phyloP scores from a whole-genome alignment of 352 stramenopile genomes.

The Globisporangium recalcitrans region DNA sequence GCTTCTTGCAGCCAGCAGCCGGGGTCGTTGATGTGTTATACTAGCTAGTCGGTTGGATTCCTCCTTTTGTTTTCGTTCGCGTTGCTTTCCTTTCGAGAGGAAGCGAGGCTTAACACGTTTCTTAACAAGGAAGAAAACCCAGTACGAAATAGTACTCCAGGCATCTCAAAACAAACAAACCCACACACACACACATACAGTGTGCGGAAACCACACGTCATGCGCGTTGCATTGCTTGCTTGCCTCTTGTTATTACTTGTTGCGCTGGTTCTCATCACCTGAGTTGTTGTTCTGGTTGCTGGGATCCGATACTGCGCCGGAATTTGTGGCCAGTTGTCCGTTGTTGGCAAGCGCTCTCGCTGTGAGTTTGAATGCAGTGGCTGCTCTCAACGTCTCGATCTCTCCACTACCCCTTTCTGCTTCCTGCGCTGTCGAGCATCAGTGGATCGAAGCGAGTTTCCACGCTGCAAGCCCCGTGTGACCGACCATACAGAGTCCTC shows the following conservation, averaged over 20 bases:
- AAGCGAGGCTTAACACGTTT: conserved; percentile 26
- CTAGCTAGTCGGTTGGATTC: conserved; percentile 19
- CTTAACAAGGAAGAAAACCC: conserved; percentile 40
- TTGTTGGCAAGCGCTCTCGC: neutral
- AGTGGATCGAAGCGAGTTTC: neutral
- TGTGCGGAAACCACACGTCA: conserved; percentile 2
- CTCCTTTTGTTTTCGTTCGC: conserved; percentile 5
- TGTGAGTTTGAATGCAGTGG: neutral
- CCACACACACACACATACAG: conserved; percentile 13
- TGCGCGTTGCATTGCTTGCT: conserved; percentile 6
- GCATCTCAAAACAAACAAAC: conserved; percentile 33
- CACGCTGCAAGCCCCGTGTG: neutral
- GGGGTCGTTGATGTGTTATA: conserved; percentile 23
- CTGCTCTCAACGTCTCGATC: neutral
- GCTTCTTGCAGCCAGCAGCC: neutral
- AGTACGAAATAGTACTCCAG: conserved; percentile 64
- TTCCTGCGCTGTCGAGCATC: neutral
- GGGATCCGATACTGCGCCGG: no score
- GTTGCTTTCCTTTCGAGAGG: neutral
- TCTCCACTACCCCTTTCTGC: neutral
- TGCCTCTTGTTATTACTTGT: neutral
- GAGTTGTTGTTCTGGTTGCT: neutral
- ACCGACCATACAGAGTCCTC: neutral
- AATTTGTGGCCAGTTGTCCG: neutral
- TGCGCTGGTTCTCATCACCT: neutral